Base-by-base conservation (phyloP, 306 rosid species). In the Canavalia gladiata region DNA sequence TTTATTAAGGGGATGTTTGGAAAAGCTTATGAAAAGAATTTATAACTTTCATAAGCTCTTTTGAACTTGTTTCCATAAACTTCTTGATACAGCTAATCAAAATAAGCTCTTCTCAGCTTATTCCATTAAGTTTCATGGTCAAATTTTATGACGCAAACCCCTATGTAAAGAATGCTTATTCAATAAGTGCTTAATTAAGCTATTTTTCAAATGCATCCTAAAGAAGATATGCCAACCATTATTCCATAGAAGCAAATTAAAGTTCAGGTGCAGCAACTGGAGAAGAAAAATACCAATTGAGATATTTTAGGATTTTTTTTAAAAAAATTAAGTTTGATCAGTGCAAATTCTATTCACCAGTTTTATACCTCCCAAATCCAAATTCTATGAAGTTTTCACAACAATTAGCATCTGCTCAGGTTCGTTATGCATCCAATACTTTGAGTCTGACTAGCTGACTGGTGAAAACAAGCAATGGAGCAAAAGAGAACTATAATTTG, bases 391-490 rank as follows among this genome's bases (percentile, higher is more conserved):
- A 78, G 68, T 55, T 33, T 30, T 60, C 4, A 8, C 43, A 57
- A 34, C 31, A 70, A 69, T 70, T 18, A 60, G 29, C 68, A 77
- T 52, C 39, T 45, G 65, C 51, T 55, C 31, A 4, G 82, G 69
- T n/a, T 52, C 31, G 8, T 52, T 51, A 51, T 62, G 55, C 31
- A 0, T 50, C 33, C 28, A 68, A 56, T 37, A 31, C 18, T 13
- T 43, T 70, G 25, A 18, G 25, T 18, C 25, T 34, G 54, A 78
- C 68, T 28, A 42, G 47, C 10, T 60, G 60, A 58, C 55, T 41
- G 29, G 55, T 66, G 50, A 81, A 84, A 67, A 75, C 64, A 56
- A 41, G 39, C 52, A 74, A 58, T 7, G 51, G 28, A 49, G 30
- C 45, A 56, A 74, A 41, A 57, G 43, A 49, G 62, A 46, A 51